Base-by-base conservation (phyloP, 2,329 filamentous ascomycete genomes). In the Cryphonectria radicalis region DNA sequence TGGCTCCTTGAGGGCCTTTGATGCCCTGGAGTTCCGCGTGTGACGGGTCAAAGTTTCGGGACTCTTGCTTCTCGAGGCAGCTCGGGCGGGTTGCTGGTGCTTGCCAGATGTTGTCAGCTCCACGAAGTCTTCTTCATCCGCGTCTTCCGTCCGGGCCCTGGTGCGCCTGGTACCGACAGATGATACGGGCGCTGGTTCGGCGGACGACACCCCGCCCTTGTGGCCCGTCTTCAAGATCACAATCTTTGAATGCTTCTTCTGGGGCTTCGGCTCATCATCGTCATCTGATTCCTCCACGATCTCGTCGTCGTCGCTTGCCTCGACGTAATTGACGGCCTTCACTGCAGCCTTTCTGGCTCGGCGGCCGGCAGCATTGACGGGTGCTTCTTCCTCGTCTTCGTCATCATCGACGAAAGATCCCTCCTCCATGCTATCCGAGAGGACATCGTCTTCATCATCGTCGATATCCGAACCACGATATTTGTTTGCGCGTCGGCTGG, bases 381-480 rank as follows among this genome's bases (percentile, higher is more conserved):
- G 81, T 13, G 78, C 78, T 37, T 82, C 79, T n/a, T 82, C 80
- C 25, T 82, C 82, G 5, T 78, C 74, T 1, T 84, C 81, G 6
- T 80, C 79, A 35, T 64, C 81, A n/a, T 85, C 84, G 43, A 83
- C 81, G 68, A 86, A 89, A 3, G 85, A 87, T 2, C 81, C 82
- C 63, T 86, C 85, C 64, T 83, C 80, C 70, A 86, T 86, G 70
- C 85, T 87, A 72, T 90, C 87, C 6, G 84, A 86, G 37, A 87
- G 76, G 43, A 87, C 84, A 5, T 89, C 86, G 69, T 89, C 87
- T 65, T 89, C 88, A 68, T 89, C 88, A 37, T 89, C 88, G 6
- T 89, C 87, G 66, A 91, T 89, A 74, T 91, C 89, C 1, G 89
- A 91, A 13, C 88, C 89, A 67, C 81, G 77, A 74, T 91, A 91